These are phyloP conservation scores for Beta macrorhiza DNA, from an alignment of 179 eudicot genomes.

Conservation along the genomic window DNA sequence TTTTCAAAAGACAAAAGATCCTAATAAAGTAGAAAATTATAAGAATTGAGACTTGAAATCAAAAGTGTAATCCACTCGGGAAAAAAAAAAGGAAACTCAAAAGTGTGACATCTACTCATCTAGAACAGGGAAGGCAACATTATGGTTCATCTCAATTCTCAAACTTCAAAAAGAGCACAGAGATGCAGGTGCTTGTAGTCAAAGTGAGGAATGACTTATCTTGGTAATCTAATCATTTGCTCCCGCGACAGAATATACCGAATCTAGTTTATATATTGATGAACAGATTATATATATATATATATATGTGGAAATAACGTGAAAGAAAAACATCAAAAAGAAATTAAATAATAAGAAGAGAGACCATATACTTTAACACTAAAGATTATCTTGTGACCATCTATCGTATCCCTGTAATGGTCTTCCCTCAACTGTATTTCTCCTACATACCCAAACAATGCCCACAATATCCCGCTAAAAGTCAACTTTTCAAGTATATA, in stretches of 20 bases:
- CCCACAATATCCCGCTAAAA: constrained; percentile 36
- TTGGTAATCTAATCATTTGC: constrained; percentile 28
- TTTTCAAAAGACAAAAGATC: no score
- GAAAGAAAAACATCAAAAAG: constrained; percentile 7
- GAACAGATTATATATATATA: background rate
- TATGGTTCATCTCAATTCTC: background rate
- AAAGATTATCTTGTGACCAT: constrained; percentile 21
- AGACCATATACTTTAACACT: constrained; percentile 22
- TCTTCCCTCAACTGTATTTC: constrained; percentile 35
- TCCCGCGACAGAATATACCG: constrained; percentile 12
- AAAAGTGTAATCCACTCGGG: no score
- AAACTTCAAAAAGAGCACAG: background rate
- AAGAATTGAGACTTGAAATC: no score
- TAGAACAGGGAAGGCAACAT: background rate
- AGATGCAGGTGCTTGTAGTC: constrained; percentile 5
- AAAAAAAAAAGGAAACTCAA: background rate
- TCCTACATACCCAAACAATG: constrained; percentile 31
- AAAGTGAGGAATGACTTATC: constrained; percentile 32
- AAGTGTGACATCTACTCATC: background rate
- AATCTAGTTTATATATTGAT: background rate
- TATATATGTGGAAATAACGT: constrained; percentile 6
- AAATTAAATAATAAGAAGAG: constrained; percentile 31
- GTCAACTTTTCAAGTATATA: constrained; percentile 33
- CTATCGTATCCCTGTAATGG: constrained; percentile 25
- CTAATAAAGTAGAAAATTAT: no score